phyloP scores from a whole-genome alignment of 306 rosid genomes.

The Prunus kanzakura region DNA sequence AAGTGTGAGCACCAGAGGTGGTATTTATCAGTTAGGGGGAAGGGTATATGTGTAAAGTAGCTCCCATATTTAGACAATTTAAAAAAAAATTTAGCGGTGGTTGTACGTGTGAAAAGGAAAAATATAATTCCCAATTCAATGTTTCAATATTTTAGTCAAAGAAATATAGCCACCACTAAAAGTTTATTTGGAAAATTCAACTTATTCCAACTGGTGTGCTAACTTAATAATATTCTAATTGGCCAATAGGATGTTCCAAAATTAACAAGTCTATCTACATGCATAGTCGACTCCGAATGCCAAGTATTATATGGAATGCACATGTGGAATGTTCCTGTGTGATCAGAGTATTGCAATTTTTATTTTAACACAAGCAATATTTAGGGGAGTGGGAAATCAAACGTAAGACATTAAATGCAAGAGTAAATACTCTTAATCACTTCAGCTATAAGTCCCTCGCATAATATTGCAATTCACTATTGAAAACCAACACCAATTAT shows the following conservation, averaged over 20 bases:
- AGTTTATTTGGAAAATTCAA: neutral
- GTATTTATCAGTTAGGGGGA: neutral
- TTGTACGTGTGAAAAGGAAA: neutral
- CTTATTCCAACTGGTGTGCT: neutral
- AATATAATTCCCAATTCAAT: neutral
- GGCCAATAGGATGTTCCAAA: neutral
- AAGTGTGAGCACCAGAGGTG: neutral
- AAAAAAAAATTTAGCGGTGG: neutral
- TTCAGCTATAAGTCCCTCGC: too few species aligned
- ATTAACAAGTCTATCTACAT: neutral
- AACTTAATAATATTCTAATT: neutral
- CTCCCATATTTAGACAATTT: neutral
- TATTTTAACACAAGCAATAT: too few species aligned
- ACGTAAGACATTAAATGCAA: too few species aligned
- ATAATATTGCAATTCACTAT: too few species aligned
- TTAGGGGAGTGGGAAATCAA: too few species aligned
- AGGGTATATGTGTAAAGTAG: neutral
- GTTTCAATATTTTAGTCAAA: neutral
- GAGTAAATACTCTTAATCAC: too few species aligned
- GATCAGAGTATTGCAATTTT: too few species aligned
- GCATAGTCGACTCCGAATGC: neutral
- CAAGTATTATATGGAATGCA: too few species aligned
- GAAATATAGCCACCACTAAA: neutral
- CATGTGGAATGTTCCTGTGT: too few species aligned
- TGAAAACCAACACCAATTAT: too few species aligned